These are phyloP conservation scores for Beauveria asiatica DNA, from an alignment of 2,329 filamentous ascomycete species.

Conservation along the genomic window DNA sequence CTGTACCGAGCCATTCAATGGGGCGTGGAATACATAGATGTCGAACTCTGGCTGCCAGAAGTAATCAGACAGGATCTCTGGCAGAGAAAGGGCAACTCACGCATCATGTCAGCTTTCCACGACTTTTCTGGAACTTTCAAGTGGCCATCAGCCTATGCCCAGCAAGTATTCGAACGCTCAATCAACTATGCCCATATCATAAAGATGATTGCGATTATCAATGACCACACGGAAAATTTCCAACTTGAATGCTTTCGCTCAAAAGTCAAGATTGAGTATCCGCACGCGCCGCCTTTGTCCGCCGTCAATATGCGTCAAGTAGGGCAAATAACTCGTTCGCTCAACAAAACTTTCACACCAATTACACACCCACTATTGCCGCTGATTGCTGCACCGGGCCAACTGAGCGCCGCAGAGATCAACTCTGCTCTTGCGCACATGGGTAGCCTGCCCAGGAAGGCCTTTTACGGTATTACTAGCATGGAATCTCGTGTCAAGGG, in stretches of 20 bases:
- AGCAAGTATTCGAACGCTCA: conserved; percentile 62
- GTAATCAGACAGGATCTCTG: conserved; percentile 60
- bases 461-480: conserved; percentile 72
- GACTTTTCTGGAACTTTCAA: conserved; percentile 79
- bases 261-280: conserved; percentile 59
- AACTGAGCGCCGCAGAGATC: conserved; percentile 78
- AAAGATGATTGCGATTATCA: conserved; percentile 83
- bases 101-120: conserved; percentile 87
- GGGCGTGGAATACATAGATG: conserved; percentile 85
- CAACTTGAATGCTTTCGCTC: conserved; percentile 85
- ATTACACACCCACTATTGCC: conserved; percentile 81
- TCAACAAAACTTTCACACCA: conserved; percentile 81
- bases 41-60: conserved; percentile 80
- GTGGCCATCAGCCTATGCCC: conserved; percentile 68
- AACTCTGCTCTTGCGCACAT: conserved; percentile 71
- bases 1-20: conserved; percentile 79
- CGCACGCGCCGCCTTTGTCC: conserved; percentile 64
- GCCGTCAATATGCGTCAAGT: conserved; percentile 81
- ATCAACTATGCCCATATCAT: conserved; percentile 73
- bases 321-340: conserved; percentile 74
- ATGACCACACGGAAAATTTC: conserved; percentile 77
- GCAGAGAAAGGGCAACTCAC: conserved; percentile 65
- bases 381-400: conserved; percentile 76
- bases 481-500: conserved; percentile 46
- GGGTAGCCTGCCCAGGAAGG: conserved; percentile 70